Base-by-base conservation (phyloP, 2,329 filamentous ascomycete species). In the Ustulina deusta region DNA sequence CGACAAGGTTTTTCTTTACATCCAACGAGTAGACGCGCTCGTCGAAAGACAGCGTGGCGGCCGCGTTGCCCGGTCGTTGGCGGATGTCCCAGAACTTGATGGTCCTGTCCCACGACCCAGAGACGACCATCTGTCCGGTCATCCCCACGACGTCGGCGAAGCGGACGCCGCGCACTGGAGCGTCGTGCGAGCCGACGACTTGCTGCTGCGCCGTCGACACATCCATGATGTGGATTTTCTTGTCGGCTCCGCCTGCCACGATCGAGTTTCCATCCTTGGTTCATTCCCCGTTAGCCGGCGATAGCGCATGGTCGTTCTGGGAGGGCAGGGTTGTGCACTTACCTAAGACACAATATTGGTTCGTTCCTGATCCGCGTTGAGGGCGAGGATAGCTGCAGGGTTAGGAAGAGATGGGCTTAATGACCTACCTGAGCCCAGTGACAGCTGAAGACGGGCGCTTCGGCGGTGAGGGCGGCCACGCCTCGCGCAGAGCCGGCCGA, bases 21-120 rank as follows among this genome's bases (percentile, higher is more conserved):
- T 80, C 79, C 74, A 81, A 78, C 54, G 76, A 59, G 65, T 78
- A 80, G 61, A 88, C 80, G 62, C 86, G 84, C 68, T 88, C 85
- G 71, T 82, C 79, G 72, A 84, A 85, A 29, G 80, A 76, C 25
- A 87, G 69, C 17, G 79, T 78, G 25, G 79, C 83, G 61, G 85
- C 79, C 6, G 76, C 80, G 25, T 9, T 32, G 5, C 51, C 42
- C 13, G 44, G 22, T 20, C 77, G 77, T 74, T 83, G 81, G 59
- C 86, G 83, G 48, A 87, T 65, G 74, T 88, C 86, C 86, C 86
- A 88, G 78, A 85, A 86, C 74, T 84, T 84, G 72, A 88, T 80
- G 2, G 84, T 87, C 75, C 82, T 83, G 78, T 88, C 86, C 86
- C 86, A 88, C 2, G 85, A 87, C 13, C 77, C 79, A 7, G 78